Evolutionary conservation across 2,329 filamentous ascomycete genomes (phyloP).

Genomic region (Alternaria triticina): DNA sequence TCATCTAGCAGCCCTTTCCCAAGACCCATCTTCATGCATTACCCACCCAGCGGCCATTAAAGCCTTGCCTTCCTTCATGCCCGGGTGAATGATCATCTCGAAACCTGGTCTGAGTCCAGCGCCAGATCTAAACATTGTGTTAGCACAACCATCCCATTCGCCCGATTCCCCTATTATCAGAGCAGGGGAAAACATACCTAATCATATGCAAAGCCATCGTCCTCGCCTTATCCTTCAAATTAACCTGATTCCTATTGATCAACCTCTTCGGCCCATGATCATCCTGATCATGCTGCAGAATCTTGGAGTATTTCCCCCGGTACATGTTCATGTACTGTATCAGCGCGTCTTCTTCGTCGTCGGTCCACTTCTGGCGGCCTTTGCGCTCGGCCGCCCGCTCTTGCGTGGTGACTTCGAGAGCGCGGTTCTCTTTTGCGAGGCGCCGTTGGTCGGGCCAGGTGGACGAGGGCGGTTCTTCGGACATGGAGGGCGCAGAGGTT

Average conservation of each 20-base stretch:
- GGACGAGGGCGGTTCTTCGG: conserved; percentile 29
- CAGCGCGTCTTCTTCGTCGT: conserved; percentile 51
- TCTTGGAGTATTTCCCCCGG: conserved; percentile 56
- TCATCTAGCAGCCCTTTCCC: not conserved
- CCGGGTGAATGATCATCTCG: conserved; percentile 26
- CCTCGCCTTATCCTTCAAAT: conserved; percentile 56
- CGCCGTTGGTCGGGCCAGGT: conserved; percentile 17
- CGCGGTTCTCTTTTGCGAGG: conserved; percentile 27
- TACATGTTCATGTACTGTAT: conserved; percentile 56
- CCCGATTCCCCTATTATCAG: too few species aligned
- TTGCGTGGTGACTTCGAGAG: not conserved
- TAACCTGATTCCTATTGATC: conserved; percentile 56
- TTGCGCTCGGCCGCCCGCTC: conserved; percentile 19
- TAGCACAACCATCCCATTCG: conserved; percentile 11
- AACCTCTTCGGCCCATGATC: conserved; percentile 22
- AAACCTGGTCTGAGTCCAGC: conserved; percentile 39
- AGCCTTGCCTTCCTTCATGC: conserved; percentile 20
- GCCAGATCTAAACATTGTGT: conserved; percentile 29
- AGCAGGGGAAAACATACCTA: conserved; percentile 47
- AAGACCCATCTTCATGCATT: conserved; percentile 6
- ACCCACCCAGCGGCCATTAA: conserved; percentile 17
- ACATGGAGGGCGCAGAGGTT: conserved; percentile 33
- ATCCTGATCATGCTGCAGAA: conserved; percentile 46
- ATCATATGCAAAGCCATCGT: conserved; percentile 50
- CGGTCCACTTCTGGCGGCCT: conserved; percentile 29